These are phyloP conservation scores for Tillandsia fasciculata DNA, from an alignment of 176 grass and related monocot species.

Conservation along the genomic window DNA sequence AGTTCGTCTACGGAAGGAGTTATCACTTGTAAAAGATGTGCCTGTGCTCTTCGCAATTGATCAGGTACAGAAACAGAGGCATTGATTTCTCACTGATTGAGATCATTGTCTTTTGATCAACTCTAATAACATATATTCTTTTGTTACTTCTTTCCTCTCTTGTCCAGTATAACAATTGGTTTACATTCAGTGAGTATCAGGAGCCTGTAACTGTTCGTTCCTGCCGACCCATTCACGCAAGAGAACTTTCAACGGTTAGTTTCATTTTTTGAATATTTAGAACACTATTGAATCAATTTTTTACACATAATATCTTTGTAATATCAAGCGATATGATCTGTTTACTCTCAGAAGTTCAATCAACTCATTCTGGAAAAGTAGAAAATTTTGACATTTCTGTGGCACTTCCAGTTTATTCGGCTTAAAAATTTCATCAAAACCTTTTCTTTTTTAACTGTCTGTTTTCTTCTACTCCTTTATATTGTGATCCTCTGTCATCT, in stretches of 20 bases:
- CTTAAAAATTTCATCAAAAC: background rate
- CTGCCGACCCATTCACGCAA: slow-evolving; percentile 66
- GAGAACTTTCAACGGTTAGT: slow-evolving; percentile 81
- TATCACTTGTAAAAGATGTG: slow-evolving; percentile 83
- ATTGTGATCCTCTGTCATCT: too few species aligned
- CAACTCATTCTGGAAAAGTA: background rate
- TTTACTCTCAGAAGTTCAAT: background rate
- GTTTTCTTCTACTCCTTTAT: too few species aligned
- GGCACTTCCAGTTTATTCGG: background rate
- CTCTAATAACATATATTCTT: background rate
- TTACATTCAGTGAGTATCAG: slow-evolving; percentile 93
- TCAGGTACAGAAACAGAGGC: slow-evolving; percentile 39
- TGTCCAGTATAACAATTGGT: slow-evolving; percentile 98
- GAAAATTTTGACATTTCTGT: background rate
- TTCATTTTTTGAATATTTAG: slow-evolving; percentile 7
- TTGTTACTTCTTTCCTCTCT: background rate
- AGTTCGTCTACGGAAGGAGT: slow-evolving; percentile 66
- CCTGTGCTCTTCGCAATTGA: slow-evolving; percentile 88
- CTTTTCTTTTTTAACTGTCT: background rate
- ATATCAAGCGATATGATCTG: background rate
- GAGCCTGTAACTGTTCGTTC: slow-evolving; percentile 71
- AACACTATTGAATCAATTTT: slow-evolving; percentile 2
- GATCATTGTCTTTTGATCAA: background rate
- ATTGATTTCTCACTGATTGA: background rate
- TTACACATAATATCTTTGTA: slow-evolving; percentile 1